Base-by-base conservation (phyloP, 2,329 filamentous ascomycete genomes). In the Pezicula radicicola region DNA sequence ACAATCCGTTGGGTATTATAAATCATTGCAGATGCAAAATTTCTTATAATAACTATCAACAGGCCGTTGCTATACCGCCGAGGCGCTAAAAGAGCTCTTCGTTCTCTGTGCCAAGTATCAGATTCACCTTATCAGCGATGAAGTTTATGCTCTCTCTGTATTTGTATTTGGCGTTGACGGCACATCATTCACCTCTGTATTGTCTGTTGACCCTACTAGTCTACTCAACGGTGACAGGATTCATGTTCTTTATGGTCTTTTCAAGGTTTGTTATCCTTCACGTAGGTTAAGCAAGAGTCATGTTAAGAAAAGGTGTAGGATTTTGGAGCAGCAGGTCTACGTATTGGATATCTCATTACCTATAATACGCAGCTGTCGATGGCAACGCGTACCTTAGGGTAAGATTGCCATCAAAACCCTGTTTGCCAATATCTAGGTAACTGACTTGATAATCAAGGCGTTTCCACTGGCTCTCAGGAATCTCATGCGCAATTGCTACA, bases 61-160 rank as follows among this genome's bases (percentile, higher is more conserved):
- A 21, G 21, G 21, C 21, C 52, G 49, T 5, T 62, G 59, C 36
- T 62, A 58, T 55, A 42, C 62, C 3, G 45, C 37, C 2, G 58
- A 63, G 21, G 59, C 61, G 1, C 55, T 68, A 18, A 58, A 49
- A 49, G 61, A 49, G 9, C 52, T 64, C 19, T 65, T 76, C 60
- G 56, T 50, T 2, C 63, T 79, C 28, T 78, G 75, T 51, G 60
- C 70, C 43, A 67, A 69, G 45, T 63, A 76, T 52, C 55, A 65
- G 6, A 65, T 79, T 19, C 75, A 79, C 54, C 58, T 79, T 25
- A 70, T 78, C 56, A 72, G 70, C 49, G 76, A 79, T 56, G 76
- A 80, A 57, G 72, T 79, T 25, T 79, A 79, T 57, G 76, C 74
- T 3, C 58, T 75, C 15, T 75, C 73, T 0, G 63, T 72, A 0